Base-by-base conservation (phyloP, 768 basidiomycete genomes). In the Rhizopogon sp. region DNA sequence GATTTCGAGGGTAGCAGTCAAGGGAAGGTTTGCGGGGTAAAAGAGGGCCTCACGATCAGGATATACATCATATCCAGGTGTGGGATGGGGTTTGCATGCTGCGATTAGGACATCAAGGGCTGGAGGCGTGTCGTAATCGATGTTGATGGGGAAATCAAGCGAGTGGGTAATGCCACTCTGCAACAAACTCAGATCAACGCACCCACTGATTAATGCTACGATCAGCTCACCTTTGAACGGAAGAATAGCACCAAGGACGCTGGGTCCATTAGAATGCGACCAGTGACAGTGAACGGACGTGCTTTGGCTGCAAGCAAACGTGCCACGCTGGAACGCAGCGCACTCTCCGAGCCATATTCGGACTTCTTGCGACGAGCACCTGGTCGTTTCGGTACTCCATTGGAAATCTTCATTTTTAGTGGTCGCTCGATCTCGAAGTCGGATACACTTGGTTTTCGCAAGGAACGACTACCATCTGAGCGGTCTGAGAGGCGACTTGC, bases 121-220 rank as follows among this genome's bases (percentile, higher is more conserved):
- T 1, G 88, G 88, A 14, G 89, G 88, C 14, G 83, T 79, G 65
- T 82, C 83, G 61, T 86, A 82, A 59, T 85, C 84, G 43, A 88
- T 78, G 61, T 91, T 86, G 56, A 92, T 81, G 5, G 90, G 90
- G 64, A 91, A 91, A 65, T 90, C 87, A 20, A 92, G 77, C 8
- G 88, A 85, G 64, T 92, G 87, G 0, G 87, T 84, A 57, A 88
- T 86, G 33, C 86, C 88, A 57, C 83, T 84, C 89, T 92, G 58
- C 31, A 52, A 31, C 28, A 45, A 39, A 52, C 65, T 45, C 57
- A 53, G 33, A 52, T 22, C 49, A 33, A 33, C 25, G 28, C 29
- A 41, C 39, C 25, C 4, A 47, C 40, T 5, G 43, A 39, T 39
- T 46, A 29, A 39, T 7, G 43, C 42, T n/a, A 52, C 28, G 35